Evolutionary conservation across 2,329 filamentous ascomycete species (phyloP).

Genomic region (Dendryphion nanum): DNA sequence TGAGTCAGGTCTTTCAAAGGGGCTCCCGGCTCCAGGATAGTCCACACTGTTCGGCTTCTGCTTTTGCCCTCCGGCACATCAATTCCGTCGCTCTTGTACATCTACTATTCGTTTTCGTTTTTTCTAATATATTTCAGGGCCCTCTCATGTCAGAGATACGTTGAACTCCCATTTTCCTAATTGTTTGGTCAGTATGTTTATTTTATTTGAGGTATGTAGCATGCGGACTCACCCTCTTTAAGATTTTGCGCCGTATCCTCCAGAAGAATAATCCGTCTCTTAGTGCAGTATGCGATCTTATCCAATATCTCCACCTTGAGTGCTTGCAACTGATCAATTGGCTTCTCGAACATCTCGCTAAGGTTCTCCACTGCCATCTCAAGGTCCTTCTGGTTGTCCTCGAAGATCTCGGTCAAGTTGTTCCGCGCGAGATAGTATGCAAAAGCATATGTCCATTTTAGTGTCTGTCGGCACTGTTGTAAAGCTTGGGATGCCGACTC

Average conservation of each 20-base stretch:
- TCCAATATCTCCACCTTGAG: constrained; percentile 98
- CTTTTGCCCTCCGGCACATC: too few relatives aligned
- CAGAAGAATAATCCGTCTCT: constrained; percentile 82
- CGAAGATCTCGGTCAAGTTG: constrained; percentile 95
- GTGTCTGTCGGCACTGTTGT: constrained; percentile 93
- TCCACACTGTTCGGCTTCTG: too few relatives aligned
- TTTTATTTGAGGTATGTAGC: too few relatives aligned
- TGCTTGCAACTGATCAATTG: constrained; percentile 77
- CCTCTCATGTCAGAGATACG: constrained; percentile 10
- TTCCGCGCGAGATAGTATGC: constrained; percentile 96
- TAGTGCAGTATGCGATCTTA: constrained; percentile 96
- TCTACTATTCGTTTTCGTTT: too few relatives aligned
- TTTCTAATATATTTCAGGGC: too few relatives aligned
- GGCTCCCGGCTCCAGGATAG: too few relatives aligned
- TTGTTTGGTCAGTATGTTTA: too few relatives aligned
- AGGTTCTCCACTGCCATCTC: constrained; percentile 96
- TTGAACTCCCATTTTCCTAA: constrained; percentile 21
- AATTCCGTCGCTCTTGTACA: too few relatives aligned
- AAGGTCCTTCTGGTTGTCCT: constrained; percentile 97
- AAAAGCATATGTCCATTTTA: constrained; percentile 99
- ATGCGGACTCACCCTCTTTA: constrained; percentile 77
- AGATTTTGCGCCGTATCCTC: constrained; percentile 92
- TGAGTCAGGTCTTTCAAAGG: too few relatives aligned
- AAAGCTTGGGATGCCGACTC: constrained; percentile 90
- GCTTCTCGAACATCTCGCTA: constrained; percentile 99